Conservation (phyloP, 495 filamentous ascomycete species). For the Neurospora sp. region DNA sequence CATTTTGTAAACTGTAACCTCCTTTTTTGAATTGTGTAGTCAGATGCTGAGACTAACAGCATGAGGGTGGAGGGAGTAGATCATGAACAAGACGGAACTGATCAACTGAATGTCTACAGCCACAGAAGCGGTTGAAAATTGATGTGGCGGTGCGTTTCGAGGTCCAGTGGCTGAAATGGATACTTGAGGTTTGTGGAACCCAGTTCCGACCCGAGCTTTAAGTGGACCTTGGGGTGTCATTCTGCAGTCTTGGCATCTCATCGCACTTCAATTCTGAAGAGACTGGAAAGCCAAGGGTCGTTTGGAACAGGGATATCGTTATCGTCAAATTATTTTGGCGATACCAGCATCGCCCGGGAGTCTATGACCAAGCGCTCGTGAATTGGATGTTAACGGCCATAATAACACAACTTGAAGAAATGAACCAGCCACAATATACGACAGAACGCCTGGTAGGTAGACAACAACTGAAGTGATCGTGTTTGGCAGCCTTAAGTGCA, state of each 20-base stretch:
- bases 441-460: neutral
- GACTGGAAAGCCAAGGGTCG: neutral
- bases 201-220: neutral
- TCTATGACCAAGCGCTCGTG: neutral
- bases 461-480: neutral
- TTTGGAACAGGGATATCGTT: neutral
- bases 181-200: neutral
- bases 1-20: neutral
- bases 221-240: neutral
- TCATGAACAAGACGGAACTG: neutral
- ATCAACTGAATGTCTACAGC: neutral
- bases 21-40: neutral
- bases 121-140: neutral
- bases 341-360: neutral
- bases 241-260: neutral
- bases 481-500: neutral
- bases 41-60: neutral
- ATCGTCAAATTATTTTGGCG: neutral
- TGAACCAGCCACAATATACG: neutral
- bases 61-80: neutral
- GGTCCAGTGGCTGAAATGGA: neutral
- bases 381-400: neutral
- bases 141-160: neutral
- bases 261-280: neutral
- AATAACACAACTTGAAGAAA: neutral